Evolutionary conservation across 2,329 filamentous ascomycete species (phyloP).

Genomic region (Lasiodiplodia sp.): DNA sequence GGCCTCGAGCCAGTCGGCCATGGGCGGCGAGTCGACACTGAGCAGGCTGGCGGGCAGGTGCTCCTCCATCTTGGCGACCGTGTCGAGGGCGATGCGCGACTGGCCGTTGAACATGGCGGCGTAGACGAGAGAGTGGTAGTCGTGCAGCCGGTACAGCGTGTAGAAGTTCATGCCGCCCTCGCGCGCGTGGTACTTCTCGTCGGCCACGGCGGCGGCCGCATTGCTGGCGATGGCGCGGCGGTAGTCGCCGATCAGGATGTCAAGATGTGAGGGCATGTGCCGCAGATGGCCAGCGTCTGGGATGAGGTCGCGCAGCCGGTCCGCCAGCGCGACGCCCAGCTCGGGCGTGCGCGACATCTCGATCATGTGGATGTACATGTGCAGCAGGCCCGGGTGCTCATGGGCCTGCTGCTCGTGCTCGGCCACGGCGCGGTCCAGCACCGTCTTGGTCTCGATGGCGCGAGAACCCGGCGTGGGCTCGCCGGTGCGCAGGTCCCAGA

Average conservation of each 20-base stretch:
- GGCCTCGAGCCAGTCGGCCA: conserved; percentile 81
- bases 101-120: conserved; percentile 79
- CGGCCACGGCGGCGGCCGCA: conserved; percentile 69
- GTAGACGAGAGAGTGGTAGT: conserved; percentile 79
- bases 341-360: conserved; percentile 77
- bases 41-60: conserved; percentile 70
- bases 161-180: conserved; percentile 75
- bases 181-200: conserved; percentile 69
- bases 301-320: conserved; percentile 68
- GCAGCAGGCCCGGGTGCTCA: conserved; percentile 72
- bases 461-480: conserved; percentile 61
- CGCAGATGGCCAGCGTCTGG: conserved; percentile 74
- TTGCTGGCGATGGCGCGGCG: conserved; percentile 71
- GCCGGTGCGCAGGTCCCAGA: conserved; percentile 69
- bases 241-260: conserved; percentile 77
- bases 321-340: conserved; percentile 65
- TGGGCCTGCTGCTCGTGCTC: conserved; percentile 53
- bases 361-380: conserved; percentile 80
- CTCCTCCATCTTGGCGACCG: conserved; percentile 64
- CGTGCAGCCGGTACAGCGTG: conserved; percentile 75
- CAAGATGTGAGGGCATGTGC: conserved; percentile 81
- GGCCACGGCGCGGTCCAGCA: conserved; percentile 66
- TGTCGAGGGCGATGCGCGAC: conserved; percentile 67
- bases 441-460: conserved; percentile 64
- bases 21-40: conserved; percentile 70